These are phyloP conservation scores for Penicillium sp. DNA, from an alignment of 2,329 filamentous ascomycete genomes.

Conservation along the genomic window DNA sequence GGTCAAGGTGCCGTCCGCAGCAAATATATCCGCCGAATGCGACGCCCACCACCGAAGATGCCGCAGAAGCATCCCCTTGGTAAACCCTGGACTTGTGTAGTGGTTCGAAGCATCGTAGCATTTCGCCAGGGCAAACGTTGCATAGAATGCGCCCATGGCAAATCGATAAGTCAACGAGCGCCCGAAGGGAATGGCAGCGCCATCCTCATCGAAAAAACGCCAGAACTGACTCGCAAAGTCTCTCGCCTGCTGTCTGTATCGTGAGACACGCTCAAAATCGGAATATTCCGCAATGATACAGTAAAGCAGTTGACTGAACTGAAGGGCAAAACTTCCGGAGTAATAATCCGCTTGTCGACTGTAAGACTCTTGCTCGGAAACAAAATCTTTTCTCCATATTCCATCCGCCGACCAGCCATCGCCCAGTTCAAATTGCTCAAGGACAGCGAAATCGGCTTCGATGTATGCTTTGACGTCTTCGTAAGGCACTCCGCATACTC, in stretches of 20 bases:
- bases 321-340: constrained; percentile 55
- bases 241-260: not conserved
- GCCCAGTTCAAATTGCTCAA: constrained; percentile 47
- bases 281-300: constrained; percentile 8
- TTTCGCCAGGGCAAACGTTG: constrained; percentile 40
- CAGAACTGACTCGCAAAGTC: constrained; percentile 4
- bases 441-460: constrained; percentile 41
- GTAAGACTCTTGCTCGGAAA: not conserved
- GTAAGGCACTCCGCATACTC: constrained; percentile 39
- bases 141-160: constrained; percentile 50
- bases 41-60: constrained; percentile 53
- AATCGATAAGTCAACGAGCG: constrained; percentile 54
- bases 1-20: constrained; percentile 49
- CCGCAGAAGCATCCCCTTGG: constrained; percentile 51
- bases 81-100: constrained; percentile 2
- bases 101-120: constrained; percentile 1
- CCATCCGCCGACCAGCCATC: constrained; percentile 53
- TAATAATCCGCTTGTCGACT: constrained; percentile 51
- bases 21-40: constrained; percentile 45
- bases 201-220: constrained; percentile 4
- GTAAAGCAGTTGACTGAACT: constrained; percentile 52
- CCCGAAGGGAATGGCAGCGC: constrained; percentile 50
- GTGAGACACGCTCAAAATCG: not conserved
- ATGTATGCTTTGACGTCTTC: constrained; percentile 39
- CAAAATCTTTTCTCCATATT: not conserved